Percentiles rank a stretch among this genome's conserved stretches.
Evolutionary conservation across 495 filamentous ascomycete genomes (phyloP).

Genomic region (Penicillium psychrofluorescens): DNA sequence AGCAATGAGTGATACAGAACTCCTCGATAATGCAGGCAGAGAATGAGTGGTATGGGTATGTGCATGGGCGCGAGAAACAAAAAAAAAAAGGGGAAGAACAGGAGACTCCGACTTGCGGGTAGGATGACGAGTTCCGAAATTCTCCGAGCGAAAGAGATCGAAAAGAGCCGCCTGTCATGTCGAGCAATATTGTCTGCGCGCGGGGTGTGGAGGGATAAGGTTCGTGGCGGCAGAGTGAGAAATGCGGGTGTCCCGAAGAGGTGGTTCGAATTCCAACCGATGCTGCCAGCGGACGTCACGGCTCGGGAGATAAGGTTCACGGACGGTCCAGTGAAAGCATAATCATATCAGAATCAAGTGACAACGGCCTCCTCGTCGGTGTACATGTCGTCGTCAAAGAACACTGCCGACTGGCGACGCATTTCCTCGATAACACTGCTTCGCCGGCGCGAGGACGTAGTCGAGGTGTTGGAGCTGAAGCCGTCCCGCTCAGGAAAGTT

Average conservation of each 20-base stretch:
- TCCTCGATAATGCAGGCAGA: too few relatives aligned
- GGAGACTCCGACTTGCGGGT: background rate
- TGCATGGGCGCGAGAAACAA: background rate
- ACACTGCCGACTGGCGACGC: constrained; percentile 52
- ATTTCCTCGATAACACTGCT: constrained; percentile 50
- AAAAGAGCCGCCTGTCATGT: constrained; percentile 20
- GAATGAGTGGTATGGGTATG: too few relatives aligned
- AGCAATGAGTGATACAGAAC: too few relatives aligned
- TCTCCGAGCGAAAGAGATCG: constrained; percentile 6
- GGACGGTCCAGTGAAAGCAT: background rate
- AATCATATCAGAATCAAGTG: constrained; percentile 14
- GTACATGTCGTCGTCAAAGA: constrained; percentile 50
- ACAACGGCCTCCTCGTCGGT: constrained; percentile 20
- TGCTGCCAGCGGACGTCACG: constrained; percentile 4
- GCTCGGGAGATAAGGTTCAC: constrained; percentile 4
- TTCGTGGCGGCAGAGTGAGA: constrained; percentile 8
- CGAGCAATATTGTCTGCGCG: background rate
- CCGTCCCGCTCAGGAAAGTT: constrained; percentile 24
- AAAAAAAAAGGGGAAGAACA: constrained; percentile 1
- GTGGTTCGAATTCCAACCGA: background rate
- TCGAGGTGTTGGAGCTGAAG: constrained; percentile 15
- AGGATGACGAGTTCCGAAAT: background rate
- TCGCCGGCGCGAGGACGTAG: constrained; percentile 23
- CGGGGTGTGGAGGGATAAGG: background rate
- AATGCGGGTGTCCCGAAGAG: constrained; percentile 13